Conservation (phyloP, 257 asterid genomes). For the Nicotiana paniculata region DNA sequence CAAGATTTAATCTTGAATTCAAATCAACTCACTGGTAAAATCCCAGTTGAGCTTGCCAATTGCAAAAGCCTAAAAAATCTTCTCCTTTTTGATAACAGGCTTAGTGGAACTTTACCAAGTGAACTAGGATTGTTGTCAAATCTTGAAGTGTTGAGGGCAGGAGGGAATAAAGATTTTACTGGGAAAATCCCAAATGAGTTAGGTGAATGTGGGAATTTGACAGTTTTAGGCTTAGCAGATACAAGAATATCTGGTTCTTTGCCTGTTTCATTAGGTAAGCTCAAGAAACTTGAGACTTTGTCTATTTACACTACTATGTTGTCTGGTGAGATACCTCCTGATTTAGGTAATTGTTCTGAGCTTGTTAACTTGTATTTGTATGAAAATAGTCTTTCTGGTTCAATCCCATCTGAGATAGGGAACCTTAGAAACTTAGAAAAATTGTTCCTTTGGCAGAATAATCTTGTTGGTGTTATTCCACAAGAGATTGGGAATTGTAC, state of each 20-base stretch:
- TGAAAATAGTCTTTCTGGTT: constrained; percentile 40
- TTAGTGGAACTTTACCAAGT: constrained; percentile 26
- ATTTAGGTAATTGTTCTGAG: constrained; percentile 37
- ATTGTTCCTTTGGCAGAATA: constrained; percentile 39
- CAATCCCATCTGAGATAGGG: constrained; percentile 39
- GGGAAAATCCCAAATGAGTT: constrained; percentile 36
- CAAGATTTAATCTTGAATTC: constrained; percentile 34
- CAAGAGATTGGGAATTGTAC: constrained; percentile 38
- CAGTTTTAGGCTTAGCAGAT: constrained; percentile 38
- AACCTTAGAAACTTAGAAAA: constrained; percentile 27
- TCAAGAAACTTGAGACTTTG: constrained; percentile 31
- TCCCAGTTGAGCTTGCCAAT: constrained; percentile 30
- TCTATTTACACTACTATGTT: constrained; percentile 40
- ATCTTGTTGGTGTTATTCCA: constrained; percentile 35
- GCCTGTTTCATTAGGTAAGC: constrained; percentile 38
- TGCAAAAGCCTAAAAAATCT: constrained; percentile 27
- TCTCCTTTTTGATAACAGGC: constrained; percentile 30
- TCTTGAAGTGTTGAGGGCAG: constrained; percentile 33
- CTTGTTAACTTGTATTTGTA: constrained; percentile 41
- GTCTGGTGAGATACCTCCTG: constrained; percentile 40
- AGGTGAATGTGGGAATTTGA: constrained; percentile 34
- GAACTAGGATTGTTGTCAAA: constrained; percentile 25
- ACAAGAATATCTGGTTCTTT: constrained; percentile 32
- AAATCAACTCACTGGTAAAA: constrained; percentile 36
- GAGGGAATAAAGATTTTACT: constrained; percentile 35